Percentiles rank a stretch among this genome's conserved stretches.
Evolutionary conservation across 2,329 filamentous ascomycete species (phyloP).

Genomic region (Epichloe hybrida): DNA sequence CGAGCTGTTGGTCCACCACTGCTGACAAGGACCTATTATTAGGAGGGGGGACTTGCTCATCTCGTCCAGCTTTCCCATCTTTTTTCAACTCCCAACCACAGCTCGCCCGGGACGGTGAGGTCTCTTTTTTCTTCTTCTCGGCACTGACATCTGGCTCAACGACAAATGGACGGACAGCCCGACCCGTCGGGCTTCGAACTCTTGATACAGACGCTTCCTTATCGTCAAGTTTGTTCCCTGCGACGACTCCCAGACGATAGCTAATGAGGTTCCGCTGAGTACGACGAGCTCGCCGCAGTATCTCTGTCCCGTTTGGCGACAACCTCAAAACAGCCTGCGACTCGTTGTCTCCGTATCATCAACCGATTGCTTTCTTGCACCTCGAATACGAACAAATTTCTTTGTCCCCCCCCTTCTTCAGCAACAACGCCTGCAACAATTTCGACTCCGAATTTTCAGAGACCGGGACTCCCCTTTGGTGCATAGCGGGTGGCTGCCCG

Average conservation of each 20-base stretch:
- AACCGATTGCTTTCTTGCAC: background rate
- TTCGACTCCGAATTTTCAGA: background rate
- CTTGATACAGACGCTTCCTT: background rate
- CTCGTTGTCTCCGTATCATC: background rate
- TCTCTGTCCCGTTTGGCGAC: background rate
- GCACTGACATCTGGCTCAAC: background rate
- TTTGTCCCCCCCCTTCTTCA: background rate
- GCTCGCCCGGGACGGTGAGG: background rate
- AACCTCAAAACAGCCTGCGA: background rate
- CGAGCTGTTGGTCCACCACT: too few species aligned
- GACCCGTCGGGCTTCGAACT: background rate
- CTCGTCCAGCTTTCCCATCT: background rate
- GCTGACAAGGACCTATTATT: too few species aligned
- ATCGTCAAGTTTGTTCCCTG: background rate
- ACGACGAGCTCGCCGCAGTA: conserved; percentile 3
- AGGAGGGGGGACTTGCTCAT: background rate
- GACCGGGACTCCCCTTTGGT: background rate
- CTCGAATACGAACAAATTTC: background rate
- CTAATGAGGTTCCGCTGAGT: conserved; percentile 1
- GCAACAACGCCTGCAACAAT: background rate
- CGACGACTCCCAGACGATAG: background rate
- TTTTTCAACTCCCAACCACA: background rate
- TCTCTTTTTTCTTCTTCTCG: background rate
- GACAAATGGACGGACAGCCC: background rate
- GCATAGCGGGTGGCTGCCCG: conserved; percentile 1